phyloP scores from a whole-genome alignment of 305 asterid species.

The Plantago coronopus region DNA sequence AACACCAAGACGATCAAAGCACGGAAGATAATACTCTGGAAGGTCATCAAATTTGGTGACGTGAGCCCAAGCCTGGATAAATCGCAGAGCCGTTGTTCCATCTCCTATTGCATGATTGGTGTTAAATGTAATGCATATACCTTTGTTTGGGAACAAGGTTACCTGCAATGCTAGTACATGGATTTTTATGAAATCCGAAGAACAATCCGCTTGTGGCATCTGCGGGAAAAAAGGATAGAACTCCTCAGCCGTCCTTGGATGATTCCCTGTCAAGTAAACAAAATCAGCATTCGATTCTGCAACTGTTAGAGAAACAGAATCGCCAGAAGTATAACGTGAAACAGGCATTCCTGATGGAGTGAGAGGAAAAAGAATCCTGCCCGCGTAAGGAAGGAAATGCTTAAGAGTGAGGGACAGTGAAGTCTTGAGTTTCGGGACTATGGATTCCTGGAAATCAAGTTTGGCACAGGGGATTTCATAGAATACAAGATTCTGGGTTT shows the following conservation, averaged over 20 bases:
- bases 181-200: neutral
- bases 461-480: slow-evolving; percentile 15
- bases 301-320: slow-evolving; percentile 28
- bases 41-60: neutral
- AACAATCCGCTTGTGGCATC: neutral
- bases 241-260: slow-evolving; percentile 7
- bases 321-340: slow-evolving; percentile 15
- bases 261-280: slow-evolving; percentile 11
- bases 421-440: slow-evolving; percentile 20
- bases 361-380: slow-evolving; percentile 19
- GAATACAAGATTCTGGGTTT: slow-evolving; percentile 7
- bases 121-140: slow-evolving; percentile 5
- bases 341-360: neutral
- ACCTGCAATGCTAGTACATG: slow-evolving; percentile 25
- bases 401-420: slow-evolving; percentile 18
- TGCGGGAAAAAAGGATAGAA: slow-evolving; percentile 22
- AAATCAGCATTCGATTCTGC: slow-evolving; percentile 24
- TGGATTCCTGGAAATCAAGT: slow-evolving; percentile 15
- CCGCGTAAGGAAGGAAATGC: slow-evolving; percentile 24
- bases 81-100: neutral
- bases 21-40: neutral
- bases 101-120: slow-evolving; percentile 8
- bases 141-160: neutral
- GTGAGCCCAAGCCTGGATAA: slow-evolving; percentile 1
- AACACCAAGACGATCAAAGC: neutral